These are phyloP conservation scores for Cyberlindnera xylosilytica DNA, from an alignment of 805 yeast species.

Conservation along the genomic window DNA sequence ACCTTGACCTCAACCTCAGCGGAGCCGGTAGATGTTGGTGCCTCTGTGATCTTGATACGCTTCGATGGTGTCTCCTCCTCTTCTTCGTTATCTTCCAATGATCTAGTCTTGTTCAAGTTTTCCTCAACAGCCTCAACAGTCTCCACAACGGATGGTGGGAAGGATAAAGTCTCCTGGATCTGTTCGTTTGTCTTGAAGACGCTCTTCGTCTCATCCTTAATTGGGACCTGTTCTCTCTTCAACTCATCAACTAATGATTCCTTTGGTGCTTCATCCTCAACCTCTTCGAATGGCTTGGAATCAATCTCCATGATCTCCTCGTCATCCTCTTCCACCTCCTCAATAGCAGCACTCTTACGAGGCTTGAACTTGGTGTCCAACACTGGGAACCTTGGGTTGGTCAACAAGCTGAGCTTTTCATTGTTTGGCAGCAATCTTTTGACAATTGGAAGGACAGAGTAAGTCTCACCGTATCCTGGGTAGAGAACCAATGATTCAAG, in stretches of 20 bases:
- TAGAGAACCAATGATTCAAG: slow-evolving; percentile 57
- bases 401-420: slow-evolving; percentile 53
- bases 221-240: slow-evolving; percentile 10
- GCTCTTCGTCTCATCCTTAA: slow-evolving; percentile 5
- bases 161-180: slow-evolving; percentile 18
- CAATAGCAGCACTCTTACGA: slow-evolving; percentile 23
- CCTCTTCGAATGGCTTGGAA: slow-evolving; percentile 10
- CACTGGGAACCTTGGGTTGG: slow-evolving; percentile 74
- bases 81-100: slow-evolving; percentile 22
- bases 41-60: slow-evolving; percentile 22
- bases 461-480: slow-evolving; percentile 60
- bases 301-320: slow-evolving; percentile 10
- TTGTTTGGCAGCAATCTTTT: slow-evolving; percentile 46
- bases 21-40: neutral
- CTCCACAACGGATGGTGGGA: slow-evolving; percentile 14
- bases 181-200: slow-evolving; percentile 27
- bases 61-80: slow-evolving; percentile 26
- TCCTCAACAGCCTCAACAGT: neutral
- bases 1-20: slow-evolving; percentile 14
- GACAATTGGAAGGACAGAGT: slow-evolving; percentile 71
- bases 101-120: slow-evolving; percentile 16
- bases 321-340: slow-evolving; percentile 28
- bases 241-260: slow-evolving; percentile 19
- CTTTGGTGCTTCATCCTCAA: slow-evolving; percentile 10
- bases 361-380: slow-evolving; percentile 23